phyloP scores from a whole-genome alignment of 768 basidiomycete species.

The Suillus fuscotomentosus region DNA sequence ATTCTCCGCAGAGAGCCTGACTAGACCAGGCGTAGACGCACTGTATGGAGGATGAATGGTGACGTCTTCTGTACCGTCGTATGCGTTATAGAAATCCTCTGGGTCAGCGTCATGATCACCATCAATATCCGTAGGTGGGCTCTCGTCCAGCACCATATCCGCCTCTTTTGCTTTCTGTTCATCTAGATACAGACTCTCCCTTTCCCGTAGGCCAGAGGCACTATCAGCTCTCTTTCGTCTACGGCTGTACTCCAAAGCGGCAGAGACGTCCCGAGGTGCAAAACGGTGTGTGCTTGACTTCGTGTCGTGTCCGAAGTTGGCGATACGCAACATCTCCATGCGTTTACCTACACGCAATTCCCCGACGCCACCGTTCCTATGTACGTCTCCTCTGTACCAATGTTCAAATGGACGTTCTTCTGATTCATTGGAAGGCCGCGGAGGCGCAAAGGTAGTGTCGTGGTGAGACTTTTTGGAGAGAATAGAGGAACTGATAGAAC shows the following conservation, averaged over 20 bases:
- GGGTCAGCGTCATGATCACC: constrained; percentile 41
- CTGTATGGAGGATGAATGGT: constrained; percentile 17
- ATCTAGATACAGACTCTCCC: constrained; percentile 70
- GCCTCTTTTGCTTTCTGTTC: constrained; percentile 46
- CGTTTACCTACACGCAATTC: constrained; percentile 73
- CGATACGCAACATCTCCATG: constrained; percentile 86
- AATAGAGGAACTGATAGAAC: constrained; percentile 44
- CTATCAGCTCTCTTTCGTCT: constrained; percentile 67
- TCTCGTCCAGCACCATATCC: constrained; percentile 70
- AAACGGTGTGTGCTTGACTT: constrained; percentile 28
- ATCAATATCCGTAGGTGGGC: constrained; percentile 73
- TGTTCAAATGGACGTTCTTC: constrained; percentile 85
- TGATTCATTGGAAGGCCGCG: constrained; percentile 67
- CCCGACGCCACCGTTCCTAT: constrained; percentile 86
- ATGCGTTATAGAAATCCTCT: constrained; percentile 43
- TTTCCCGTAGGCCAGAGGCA: constrained; percentile 49
- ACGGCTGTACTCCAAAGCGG: constrained; percentile 23
- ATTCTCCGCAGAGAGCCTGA: constrained; percentile 24
- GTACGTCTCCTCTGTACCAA: constrained; percentile 87
- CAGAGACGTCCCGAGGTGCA: constrained; percentile 24
- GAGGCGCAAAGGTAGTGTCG: constrained; percentile 30
- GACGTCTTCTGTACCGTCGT: constrained; percentile 13
- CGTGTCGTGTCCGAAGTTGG: constrained; percentile 74
- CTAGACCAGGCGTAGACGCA: constrained; percentile 17
- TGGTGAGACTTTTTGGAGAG: constrained; percentile 33